phyloP scores from a whole-genome alignment of 1,284 basidiomycete species.

The Ceratobasidium theobromae region DNA sequence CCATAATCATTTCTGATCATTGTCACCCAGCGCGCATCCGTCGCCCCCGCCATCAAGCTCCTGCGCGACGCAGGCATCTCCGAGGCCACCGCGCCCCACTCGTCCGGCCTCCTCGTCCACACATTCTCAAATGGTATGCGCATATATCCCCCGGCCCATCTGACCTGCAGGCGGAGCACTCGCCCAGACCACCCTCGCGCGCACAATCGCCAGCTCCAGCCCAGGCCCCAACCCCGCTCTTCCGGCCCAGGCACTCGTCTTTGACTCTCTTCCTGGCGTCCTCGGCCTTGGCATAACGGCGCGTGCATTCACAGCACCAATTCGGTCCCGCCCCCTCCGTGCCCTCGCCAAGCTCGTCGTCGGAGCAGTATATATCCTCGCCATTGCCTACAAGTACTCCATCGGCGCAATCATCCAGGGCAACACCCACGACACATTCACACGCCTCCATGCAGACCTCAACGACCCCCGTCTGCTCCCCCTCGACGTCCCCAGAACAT shows the following conservation, averaged over 20 bases:
- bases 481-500: neutral
- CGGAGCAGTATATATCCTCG: neutral
- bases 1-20: neutral
- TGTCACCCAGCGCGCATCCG: neutral
- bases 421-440: neutral
- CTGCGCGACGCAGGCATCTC: slow-evolving; percentile 4
- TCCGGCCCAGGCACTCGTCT: slow-evolving; percentile 16
- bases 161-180: slow-evolving; percentile 3
- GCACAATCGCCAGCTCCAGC: neutral
- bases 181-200: neutral
- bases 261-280: slow-evolving; percentile 9
- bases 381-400: neutral
- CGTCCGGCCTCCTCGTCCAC: slow-evolving; percentile 10
- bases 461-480: slow-evolving; percentile 10
- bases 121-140: slow-evolving; percentile 1
- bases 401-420: neutral
- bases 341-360: neutral
- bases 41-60: slow-evolving; percentile 5
- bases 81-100: neutral
- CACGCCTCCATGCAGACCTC: neutral
- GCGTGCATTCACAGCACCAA: neutral
- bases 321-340: neutral
- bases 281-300: neutral
- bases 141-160: neutral
- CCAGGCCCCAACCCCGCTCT: neutral